These are phyloP conservation scores for Alternaria longipes DNA, from an alignment of 2,329 filamentous ascomycete species.

Conservation along the genomic window DNA sequence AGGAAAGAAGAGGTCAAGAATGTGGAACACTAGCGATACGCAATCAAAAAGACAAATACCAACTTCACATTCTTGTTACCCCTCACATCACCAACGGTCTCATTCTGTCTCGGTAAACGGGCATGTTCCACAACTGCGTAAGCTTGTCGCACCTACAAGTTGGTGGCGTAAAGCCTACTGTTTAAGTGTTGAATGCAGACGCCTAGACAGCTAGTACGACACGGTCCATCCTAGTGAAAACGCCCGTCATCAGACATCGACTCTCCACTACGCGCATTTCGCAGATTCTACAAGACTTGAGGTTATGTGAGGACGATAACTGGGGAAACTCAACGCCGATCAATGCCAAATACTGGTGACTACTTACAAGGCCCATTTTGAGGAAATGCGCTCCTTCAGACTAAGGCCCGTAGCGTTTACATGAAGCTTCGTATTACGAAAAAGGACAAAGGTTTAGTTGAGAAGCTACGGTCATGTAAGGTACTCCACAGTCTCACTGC, in stretches of 20 bases:
- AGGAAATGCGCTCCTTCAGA: neutral
- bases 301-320: neutral
- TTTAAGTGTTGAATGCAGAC: neutral
- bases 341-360: neutral
- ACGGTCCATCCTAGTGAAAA: neutral
- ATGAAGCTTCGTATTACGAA: neutral
- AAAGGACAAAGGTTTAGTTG: neutral
- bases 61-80: neutral
- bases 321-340: neutral
- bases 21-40: neutral
- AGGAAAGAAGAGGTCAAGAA: neutral
- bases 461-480: neutral
- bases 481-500: neutral
- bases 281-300: neutral
- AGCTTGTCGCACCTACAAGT: neutral
- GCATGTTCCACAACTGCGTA: conserved; percentile 5
- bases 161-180: neutral
- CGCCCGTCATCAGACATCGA: neutral
- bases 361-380: neutral
- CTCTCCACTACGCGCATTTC: neutral
- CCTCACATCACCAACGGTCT: neutral
- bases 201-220: neutral
- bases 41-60: neutral
- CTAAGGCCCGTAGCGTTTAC: neutral
- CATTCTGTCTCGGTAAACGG: neutral